These are phyloP conservation scores for Suillus occidentalis DNA, from an alignment of 768 basidiomycete genomes.

Conservation along the genomic window DNA sequence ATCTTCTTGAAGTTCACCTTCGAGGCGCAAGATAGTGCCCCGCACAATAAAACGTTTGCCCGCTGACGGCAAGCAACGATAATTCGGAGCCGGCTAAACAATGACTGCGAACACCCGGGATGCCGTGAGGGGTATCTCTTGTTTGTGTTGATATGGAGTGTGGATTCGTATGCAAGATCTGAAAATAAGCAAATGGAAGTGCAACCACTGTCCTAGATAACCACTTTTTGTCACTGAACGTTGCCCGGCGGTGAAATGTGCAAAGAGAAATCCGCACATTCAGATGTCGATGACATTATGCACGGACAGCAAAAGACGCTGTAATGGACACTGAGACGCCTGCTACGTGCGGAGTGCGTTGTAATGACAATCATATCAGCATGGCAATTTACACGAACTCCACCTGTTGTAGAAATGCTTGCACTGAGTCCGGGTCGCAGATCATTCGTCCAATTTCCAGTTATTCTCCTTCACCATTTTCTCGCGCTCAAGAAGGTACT, in stretches of 20 bases:
- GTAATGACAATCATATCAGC: not conserved
- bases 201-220: not conserved
- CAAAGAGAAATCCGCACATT: not conserved
- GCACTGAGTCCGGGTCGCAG: not conserved
- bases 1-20: not conserved
- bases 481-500: slow-evolving; percentile 80
- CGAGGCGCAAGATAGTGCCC: not conserved
- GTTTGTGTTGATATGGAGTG: not conserved
- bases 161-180: not conserved
- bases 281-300: not conserved
- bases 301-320: not conserved
- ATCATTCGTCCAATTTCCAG: slow-evolving; percentile 61
- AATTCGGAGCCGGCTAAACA: not conserved
- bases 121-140: not conserved
- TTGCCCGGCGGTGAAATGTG: not conserved
- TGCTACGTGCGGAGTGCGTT: not conserved
- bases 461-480: slow-evolving; percentile 79
- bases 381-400: not conserved
- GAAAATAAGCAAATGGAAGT: not conserved
- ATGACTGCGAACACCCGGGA: not conserved
- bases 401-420: not conserved
- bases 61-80: not conserved
- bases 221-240: not conserved
- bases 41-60: not conserved
- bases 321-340: not conserved